Base-by-base conservation (phyloP, 2,329 filamentous ascomycete species). In the Trichophyton equinum region DNA sequence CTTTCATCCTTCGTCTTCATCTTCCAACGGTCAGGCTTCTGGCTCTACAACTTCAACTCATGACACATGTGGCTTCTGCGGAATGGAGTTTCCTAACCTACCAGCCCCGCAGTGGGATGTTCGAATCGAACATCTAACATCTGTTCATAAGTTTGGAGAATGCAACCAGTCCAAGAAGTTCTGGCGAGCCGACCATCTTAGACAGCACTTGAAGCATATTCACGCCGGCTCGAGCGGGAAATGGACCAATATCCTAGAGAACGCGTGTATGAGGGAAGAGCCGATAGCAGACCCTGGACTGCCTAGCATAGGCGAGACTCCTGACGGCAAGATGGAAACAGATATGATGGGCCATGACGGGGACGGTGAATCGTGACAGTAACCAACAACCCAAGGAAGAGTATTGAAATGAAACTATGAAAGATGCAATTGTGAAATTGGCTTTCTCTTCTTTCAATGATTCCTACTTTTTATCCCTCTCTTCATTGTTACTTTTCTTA, bases 161-260 rank as follows among this genome's bases (percentile, higher is more conserved):
- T 99, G 94, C 81, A 99, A 99, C 73, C 91, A 94, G 69, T 88
- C 88, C 67, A 99, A 99, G 79, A 97, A 97, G 73, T 99, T 99
- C 74, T 99, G 88, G 77, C 84, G 94, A 42, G 94, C 94, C 38
- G 94, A 99, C 73, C 94, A 99, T 73, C 99, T 99, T 79, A 85
- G 94, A 62, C 94, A 99, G 74, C 94, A 99, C 75, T 79, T 99
- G 62, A 99, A 97, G 79, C 94, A 99, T 73, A 96, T 91, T 72
- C 94, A 97, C 75, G 89, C 89, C 42, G 94, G 94, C 40, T 92
- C 90, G 0, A 96, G 91, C 74, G 94, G 94, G 36, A 97, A 97
- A 75, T 99, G 94, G 94, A 99, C 94, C 11, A 97, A 97, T 74
- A 91, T 96, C 81, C 80, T 99, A 38, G 94, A 99, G 73, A 95